These are phyloP conservation scores for Debaryomycetaceae sp. DNA, from an alignment of 1,139 yeast species.

Conservation along the genomic window DNA sequence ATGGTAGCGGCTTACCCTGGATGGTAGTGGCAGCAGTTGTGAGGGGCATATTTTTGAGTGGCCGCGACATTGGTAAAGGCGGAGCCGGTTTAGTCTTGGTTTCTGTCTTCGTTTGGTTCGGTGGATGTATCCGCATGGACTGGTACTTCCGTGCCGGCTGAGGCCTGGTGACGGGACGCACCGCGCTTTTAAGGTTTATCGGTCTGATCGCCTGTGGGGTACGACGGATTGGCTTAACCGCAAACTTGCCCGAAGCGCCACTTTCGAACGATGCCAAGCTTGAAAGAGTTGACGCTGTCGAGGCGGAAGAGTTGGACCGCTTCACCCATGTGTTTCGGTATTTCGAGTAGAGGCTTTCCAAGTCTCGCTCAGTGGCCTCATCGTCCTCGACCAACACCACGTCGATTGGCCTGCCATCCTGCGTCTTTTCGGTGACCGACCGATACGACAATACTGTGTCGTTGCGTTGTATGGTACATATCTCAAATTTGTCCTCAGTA, in stretches of 20 bases:
- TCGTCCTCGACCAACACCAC: slow-evolving; percentile 41
- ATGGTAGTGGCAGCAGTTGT: no score
- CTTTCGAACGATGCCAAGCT: slow-evolving; percentile 19
- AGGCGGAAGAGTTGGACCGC: slow-evolving; percentile 17
- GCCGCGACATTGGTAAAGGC: no score
- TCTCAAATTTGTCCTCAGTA: slow-evolving; percentile 37
- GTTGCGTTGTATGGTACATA: slow-evolving; percentile 32
- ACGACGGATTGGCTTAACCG: slow-evolving; percentile 4
- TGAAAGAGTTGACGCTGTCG: slow-evolving; percentile 10
- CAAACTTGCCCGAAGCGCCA: slow-evolving; percentile 9
- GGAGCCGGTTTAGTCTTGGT: not conserved
- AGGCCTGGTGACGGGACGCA: not conserved
- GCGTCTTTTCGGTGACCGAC: slow-evolving; percentile 37
- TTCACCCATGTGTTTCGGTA: slow-evolving; percentile 32
- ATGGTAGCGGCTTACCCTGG: no score
- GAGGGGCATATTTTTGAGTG: slow-evolving; percentile 4
- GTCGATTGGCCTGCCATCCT: slow-evolving; percentile 41
- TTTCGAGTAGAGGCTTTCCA: slow-evolving; percentile 42
- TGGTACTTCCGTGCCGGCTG: slow-evolving; percentile 10
- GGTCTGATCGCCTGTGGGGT: slow-evolving; percentile 5
- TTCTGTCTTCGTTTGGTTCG: not conserved
- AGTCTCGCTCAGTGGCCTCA: slow-evolving; percentile 27
- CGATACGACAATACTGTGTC: slow-evolving; percentile 33
- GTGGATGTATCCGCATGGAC: slow-evolving; percentile 17
- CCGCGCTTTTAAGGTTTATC: slow-evolving; percentile 6